Conservation (phyloP, 306 rosid species). For the Pyrus communis region DNA sequence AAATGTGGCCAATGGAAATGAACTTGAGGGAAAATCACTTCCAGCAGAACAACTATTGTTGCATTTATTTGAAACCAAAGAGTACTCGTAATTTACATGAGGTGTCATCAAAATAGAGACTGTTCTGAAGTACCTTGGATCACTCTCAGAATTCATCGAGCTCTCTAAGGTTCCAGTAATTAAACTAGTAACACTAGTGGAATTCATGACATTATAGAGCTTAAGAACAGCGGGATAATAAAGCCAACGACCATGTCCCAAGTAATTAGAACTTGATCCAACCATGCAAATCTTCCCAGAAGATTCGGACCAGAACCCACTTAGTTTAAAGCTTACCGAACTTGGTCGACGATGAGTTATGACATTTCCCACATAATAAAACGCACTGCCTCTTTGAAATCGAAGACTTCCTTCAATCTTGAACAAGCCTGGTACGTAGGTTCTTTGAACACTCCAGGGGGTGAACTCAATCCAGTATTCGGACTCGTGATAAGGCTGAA, state of each 20-base stretch:
- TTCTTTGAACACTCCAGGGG: constrained; percentile 2
- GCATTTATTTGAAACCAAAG: constrained; percentile 20
- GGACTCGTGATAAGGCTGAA: neutral
- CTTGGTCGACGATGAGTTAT: neutral
- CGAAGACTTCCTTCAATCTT: constrained; percentile 19
- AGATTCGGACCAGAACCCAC: constrained; percentile 56
- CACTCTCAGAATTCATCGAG: constrained; percentile 20
- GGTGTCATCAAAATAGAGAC: constrained; percentile 38
- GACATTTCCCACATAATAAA: constrained; percentile 7
- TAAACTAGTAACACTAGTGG: constrained; percentile 26
- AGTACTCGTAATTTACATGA: constrained; percentile 20
- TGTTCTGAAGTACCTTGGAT: constrained; percentile 20
- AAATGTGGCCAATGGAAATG: constrained; percentile 4
- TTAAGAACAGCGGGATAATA: constrained; percentile 26
- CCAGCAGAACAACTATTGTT: neutral
- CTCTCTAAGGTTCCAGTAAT: constrained; percentile 47
- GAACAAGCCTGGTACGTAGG: constrained; percentile 21
- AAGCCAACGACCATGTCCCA: constrained; percentile 16
- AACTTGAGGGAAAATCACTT: constrained; percentile 7
- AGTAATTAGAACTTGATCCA: constrained; percentile 14
- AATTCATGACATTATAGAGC: constrained; percentile 23
- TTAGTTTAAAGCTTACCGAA: constrained; percentile 17
- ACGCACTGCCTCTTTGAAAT: neutral
- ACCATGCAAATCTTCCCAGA: constrained; percentile 23
- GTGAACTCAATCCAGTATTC: neutral